These are phyloP conservation scores for Heterobasidion annosum DNA, from an alignment of 1,284 basidiomycete species.

Conservation along the genomic window DNA sequence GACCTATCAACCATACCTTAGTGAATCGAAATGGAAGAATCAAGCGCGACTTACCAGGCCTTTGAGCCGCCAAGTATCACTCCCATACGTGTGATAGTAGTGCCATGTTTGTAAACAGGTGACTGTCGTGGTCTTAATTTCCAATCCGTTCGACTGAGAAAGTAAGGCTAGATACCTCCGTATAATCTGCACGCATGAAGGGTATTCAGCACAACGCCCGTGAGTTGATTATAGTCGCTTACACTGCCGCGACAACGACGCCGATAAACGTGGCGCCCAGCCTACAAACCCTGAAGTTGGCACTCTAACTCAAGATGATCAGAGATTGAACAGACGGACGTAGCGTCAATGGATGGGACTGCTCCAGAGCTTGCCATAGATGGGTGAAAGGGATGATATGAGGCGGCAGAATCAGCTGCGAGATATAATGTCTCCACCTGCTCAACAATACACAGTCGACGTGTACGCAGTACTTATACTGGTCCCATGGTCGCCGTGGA, in stretches of 20 bases:
- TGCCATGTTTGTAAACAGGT: constrained; percentile 1
- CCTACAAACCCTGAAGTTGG: not conserved
- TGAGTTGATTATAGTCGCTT: not conserved
- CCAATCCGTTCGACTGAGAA: not conserved
- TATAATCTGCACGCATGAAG: not conserved
- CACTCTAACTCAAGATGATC: not conserved
- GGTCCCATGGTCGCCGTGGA: not conserved
- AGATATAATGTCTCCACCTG: not conserved
- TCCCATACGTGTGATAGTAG: not conserved
- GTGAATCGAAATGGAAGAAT: not conserved
- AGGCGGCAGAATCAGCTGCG: not conserved
- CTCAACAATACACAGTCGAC: not conserved
- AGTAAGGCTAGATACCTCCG: not conserved
- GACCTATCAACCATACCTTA: constrained; percentile 25
- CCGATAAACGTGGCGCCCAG: not conserved
- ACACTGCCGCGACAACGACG: not conserved
- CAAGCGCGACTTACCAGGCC: not conserved
- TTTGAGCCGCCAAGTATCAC: not conserved
- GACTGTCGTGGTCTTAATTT: not conserved
- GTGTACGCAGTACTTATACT: not conserved
- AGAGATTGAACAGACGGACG: not conserved
- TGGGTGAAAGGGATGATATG: not conserved
- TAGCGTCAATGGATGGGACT: not conserved
- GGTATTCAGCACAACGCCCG: not conserved
- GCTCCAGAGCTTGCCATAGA: not conserved